These are phyloP conservation scores for Chlorociboria aeruginascens DNA, from an alignment of 495 filamentous ascomycete genomes.

Conservation along the genomic window DNA sequence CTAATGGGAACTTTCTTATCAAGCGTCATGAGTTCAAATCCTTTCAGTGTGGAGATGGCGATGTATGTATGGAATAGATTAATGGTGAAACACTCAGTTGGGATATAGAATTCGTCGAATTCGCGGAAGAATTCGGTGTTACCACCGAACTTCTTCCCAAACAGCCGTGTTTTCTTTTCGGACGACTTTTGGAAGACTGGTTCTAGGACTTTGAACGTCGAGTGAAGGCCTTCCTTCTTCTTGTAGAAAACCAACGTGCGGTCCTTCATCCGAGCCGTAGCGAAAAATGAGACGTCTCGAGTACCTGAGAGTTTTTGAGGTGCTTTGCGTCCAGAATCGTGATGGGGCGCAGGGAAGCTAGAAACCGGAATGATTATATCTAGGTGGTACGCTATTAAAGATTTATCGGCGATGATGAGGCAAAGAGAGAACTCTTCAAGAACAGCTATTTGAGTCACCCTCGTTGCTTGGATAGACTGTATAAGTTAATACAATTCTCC, in stretches of 20 bases:
- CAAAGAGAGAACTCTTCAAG: conserved; percentile 92
- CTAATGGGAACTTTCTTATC: conserved; percentile 92
- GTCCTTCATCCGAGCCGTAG: conserved; percentile 92
- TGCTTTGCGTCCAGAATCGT: conserved; percentile 57
- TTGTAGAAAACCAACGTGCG: conserved; percentile 91
- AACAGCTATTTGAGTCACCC: conserved; percentile 87
- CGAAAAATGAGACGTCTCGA: conserved; percentile 92
- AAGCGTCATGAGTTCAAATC: conserved; percentile 92
- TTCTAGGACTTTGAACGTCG: conserved; percentile 92
- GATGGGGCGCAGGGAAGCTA: conserved; percentile 44
- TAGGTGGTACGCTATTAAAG: conserved; percentile 86
- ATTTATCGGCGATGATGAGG: conserved; percentile 79
- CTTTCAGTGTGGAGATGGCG: conserved; percentile 77
- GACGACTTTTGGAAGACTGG: conserved; percentile 83
- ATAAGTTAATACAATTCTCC: conserved; percentile 3
- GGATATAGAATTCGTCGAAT: conserved; percentile 97
- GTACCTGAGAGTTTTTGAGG: conserved; percentile 82
- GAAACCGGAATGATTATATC: conserved; percentile 74
- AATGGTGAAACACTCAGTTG: conserved; percentile 87
- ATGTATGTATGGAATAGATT: conserved; percentile 93
- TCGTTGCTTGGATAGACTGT: conserved; percentile 57
- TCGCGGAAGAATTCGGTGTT: conserved; percentile 94
- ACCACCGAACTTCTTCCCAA: conserved; percentile 42
- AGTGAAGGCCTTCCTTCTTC: conserved; percentile 81
- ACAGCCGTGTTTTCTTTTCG: conserved; percentile 62